Base-by-base conservation (phyloP, 768 basidiomycete genomes). In the Crepidotus variabilis region DNA sequence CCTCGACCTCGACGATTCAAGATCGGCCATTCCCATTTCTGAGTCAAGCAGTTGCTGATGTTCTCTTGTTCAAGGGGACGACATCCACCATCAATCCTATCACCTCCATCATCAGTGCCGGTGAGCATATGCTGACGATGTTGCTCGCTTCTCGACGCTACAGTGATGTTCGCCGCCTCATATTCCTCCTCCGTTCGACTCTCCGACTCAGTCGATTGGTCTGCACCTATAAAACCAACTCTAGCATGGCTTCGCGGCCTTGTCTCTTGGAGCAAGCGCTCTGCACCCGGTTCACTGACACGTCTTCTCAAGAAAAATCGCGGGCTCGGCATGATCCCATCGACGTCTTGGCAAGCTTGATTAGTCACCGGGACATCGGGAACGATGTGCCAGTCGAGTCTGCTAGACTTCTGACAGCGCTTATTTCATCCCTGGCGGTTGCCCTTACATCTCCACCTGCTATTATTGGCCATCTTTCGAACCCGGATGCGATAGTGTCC, bases 11-110 rank as follows among this genome's bases (percentile, higher is more conserved):
- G 20, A 43, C 39, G 18, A 56, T 83, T 50, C 73, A 73, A 50
- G 79, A 80, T 43, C 73, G 81, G 24, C 87, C 88, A 0, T 88
- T 89, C 62, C 72, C 80, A 0, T 67, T 74, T 7, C 71, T 91
- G 52, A 81, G 86, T 61, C 82, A 82, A 58, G 75, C 82, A 0
- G 77, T 94, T 43, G 77, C 83, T 2, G 90, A 94, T 57, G 78
- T 82, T 0, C 78, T 96, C 50, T 74, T 97, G 14, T 79, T 80
- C 69, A 85, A 86, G 60, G 87, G 91, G 1, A 86, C 89, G 6
- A 84, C 85, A 1, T 87, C 91, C 0, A 88, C 89, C 1, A 87
- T 96, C 60, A 86, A 84, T 56, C 94, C 94, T 0, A 75, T 96
- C 28, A 79, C 94, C 49, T 81, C 87, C 0, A 78, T 84, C 32